Evolutionary conservation across 2,329 filamentous ascomycete genomes (phyloP), one percentile per base, ranked within the genome.

Genomic region (Pseudocercospora ulei): DNA sequence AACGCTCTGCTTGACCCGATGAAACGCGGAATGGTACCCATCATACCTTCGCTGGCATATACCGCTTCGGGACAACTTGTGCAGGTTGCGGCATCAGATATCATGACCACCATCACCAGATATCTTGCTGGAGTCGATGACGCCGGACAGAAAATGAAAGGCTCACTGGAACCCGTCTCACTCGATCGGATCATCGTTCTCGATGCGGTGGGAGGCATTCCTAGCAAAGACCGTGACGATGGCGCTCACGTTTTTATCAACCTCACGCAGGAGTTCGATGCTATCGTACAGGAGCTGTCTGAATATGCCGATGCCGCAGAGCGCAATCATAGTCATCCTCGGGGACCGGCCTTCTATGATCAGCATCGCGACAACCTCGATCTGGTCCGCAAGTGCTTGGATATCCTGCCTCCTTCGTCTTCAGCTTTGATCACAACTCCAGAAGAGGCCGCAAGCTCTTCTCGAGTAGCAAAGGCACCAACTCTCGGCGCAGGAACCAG

Each of bases 401-500:
- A 78, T 0, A 66, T 93, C 35, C 68, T 98, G 7, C 90, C 90
- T 0, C 72, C 82, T 0, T 79, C 82, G 1, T 86, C 88, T 0
- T 96, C 90, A 0, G 87, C 79, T 0, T 70, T 98, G 4, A 81
- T 98, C 48, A 90, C 88, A 1, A 93, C 85, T 0, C 87, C 90
- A 0, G 64, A 74, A 16, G 84, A 92, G 55, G 87, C 86, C 8
- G 85, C 87, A 45, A 75, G 70, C 44, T 74, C 71, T 20, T 62
- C 67, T 8, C 58, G 46, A 8, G 38, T 38, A 5, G 36, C 44
- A 3, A 41, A 38, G 22, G 41, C 48, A 3, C 11, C 50, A 13
- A 48, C 44, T 4, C 48, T 51, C 3, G 50, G 48, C 16, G 44
- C 56, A 4, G 67, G 69, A 34, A 76, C 72, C 37, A 68, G 72